These are phyloP conservation scores for Carpinus viminea DNA, from an alignment of 306 rosid genomes.

Conservation along the genomic window DNA sequence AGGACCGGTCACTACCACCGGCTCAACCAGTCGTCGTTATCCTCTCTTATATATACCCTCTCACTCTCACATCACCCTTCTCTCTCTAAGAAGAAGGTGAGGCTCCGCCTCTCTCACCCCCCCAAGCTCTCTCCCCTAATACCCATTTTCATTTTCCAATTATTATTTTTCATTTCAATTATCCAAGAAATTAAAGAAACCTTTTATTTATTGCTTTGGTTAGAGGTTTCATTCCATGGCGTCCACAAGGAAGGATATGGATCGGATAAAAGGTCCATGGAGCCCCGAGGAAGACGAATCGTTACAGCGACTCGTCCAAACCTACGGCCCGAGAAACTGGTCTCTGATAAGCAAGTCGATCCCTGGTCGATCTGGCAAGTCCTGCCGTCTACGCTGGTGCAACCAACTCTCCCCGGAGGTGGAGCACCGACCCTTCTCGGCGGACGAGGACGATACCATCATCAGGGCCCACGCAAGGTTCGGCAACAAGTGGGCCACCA, in stretches of 20 bases:
- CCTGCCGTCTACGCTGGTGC: constrained; percentile 89
- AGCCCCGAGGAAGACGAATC: constrained; percentile 83
- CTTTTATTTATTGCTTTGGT: neutral
- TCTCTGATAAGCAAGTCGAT: constrained; percentile 78
- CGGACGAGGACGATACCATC: constrained; percentile 67
- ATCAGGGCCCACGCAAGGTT: constrained; percentile 58
- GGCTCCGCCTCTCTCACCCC: constrained; percentile 39
- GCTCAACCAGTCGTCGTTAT: constrained; percentile 40
- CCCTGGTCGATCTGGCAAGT: constrained; percentile 81
- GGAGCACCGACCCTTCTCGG: constrained; percentile 64
- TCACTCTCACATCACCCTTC: neutral
- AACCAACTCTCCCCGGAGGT: constrained; percentile 90
- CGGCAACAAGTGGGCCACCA: constrained; percentile 92
- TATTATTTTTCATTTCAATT: neutral
- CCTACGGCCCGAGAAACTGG: constrained; percentile 74
- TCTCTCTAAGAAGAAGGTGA: constrained; percentile 24
- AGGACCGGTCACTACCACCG: constrained; percentile 45
- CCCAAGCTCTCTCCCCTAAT: neutral
- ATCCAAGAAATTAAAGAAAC: neutral
- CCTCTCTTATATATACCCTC: constrained; percentile 35
- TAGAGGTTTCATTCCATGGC: constrained; percentile 32
- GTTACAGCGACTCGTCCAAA: constrained; percentile 54
- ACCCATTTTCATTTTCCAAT: too few species aligned
- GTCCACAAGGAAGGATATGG: constrained; percentile 40
- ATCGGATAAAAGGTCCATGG: constrained; percentile 91